A percentile compares a stretch with the other conserved stretches of the same genome.
Conservation (phyloP, 2,329 filamentous ascomycete species). For the Parastagonospora nodorum region DNA sequence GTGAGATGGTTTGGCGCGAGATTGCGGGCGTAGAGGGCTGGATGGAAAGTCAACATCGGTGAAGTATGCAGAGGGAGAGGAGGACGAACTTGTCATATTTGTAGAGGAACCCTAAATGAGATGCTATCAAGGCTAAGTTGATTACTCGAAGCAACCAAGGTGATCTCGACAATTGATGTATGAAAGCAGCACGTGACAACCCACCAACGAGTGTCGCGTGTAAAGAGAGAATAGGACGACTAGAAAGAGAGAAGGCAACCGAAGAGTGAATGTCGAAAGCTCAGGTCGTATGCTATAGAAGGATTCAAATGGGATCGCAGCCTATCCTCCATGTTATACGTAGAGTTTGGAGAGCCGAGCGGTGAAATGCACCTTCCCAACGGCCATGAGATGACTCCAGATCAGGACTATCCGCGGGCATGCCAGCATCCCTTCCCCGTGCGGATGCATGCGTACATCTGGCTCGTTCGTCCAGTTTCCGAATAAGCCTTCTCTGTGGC, state of each 20-base stretch:
- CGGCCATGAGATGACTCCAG: conserved; percentile 6
- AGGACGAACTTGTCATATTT: conserved; percentile 21
- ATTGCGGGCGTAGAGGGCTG: conserved; percentile 15
- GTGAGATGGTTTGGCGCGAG: neutral
- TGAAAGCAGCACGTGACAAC: too few species aligned
- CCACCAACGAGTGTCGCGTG: too few species aligned
- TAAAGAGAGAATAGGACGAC: too few species aligned
- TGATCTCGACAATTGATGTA: too few species aligned
- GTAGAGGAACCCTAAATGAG: neutral
- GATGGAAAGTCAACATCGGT: neutral
- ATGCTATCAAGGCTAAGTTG: too few species aligned
- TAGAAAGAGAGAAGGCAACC: too few species aligned
- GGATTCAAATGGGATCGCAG: neutral
- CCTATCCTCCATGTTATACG: neutral
- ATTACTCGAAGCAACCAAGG: too few species aligned
- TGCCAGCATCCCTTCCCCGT: conserved; percentile 17
- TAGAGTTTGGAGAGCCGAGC: conserved; percentile 2
- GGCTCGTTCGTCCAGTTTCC: conserved; percentile 5
- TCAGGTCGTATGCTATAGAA: too few species aligned
- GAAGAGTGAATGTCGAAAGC: too few species aligned
- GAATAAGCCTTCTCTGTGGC: conserved; percentile 4
- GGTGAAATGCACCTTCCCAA: conserved; percentile 17
- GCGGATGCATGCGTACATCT: conserved; percentile 9
- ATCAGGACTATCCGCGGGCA: conserved; percentile 5
- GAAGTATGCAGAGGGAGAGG: neutral